Evolutionary conservation across 306 rosid species (phyloP).

Genomic region (Ochetophila trinervis): DNA sequence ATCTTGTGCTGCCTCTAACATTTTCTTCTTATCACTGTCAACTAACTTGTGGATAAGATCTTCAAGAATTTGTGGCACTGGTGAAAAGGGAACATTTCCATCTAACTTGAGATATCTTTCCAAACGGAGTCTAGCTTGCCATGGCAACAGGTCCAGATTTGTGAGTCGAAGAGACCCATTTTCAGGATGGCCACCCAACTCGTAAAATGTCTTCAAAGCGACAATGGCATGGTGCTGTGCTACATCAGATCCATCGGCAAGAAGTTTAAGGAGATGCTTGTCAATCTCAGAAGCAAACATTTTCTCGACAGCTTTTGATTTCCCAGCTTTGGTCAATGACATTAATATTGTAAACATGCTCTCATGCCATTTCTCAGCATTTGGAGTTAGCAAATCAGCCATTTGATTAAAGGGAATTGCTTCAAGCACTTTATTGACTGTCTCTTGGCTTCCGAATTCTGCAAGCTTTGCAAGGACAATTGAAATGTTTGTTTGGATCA

Average conservation of each 20-base stretch:
- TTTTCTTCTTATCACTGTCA: slow-evolving; percentile 15
- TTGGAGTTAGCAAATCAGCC: slow-evolving; percentile 27
- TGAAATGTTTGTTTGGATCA: slow-evolving; percentile 27
- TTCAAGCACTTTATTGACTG: slow-evolving; percentile 26
- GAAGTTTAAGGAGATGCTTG: slow-evolving; percentile 28
- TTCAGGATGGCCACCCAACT: slow-evolving; percentile 21
- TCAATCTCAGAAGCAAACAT: slow-evolving; percentile 28
- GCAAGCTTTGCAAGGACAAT: slow-evolving; percentile 31
- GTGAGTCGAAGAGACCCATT: slow-evolving; percentile 17
- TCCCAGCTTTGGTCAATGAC: slow-evolving; percentile 27
- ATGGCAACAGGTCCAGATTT: slow-evolving; percentile 26
- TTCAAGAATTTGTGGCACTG: slow-evolving; percentile 24
- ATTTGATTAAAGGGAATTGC: slow-evolving; percentile 20
- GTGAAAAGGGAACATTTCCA: slow-evolving; percentile 8
- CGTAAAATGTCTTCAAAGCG: slow-evolving; percentile 29
- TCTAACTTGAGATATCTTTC: slow-evolving; percentile 22
- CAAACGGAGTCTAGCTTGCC: slow-evolving; percentile 30
- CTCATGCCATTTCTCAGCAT: slow-evolving; percentile 33
- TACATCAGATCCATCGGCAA: slow-evolving; percentile 28
- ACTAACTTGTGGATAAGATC: slow-evolving; percentile 20
- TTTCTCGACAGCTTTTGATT: slow-evolving; percentile 28
- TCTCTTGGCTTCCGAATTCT: slow-evolving; percentile 25
- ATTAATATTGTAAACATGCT: slow-evolving; percentile 27
- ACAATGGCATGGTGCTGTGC: slow-evolving; percentile 29
- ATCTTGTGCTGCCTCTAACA: slow-evolving; percentile 28